Conservation (phyloP, 1,284 basidiomycete genomes). For the Malassezia sp. region DNA sequence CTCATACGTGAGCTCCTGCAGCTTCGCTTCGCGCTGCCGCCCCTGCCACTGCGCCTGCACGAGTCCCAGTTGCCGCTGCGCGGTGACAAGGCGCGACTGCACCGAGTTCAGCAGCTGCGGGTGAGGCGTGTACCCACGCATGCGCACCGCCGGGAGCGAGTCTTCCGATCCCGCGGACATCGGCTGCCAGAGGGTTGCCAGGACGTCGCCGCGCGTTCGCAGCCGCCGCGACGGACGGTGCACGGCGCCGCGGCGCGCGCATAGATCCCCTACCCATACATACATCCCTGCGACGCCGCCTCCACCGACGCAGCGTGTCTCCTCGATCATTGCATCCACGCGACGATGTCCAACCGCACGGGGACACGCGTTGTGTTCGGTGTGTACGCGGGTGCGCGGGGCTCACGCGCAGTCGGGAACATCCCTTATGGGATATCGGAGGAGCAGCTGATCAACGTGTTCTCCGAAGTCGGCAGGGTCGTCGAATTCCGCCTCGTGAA, state of each 20-base stretch:
- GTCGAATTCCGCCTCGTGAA: conserved; percentile 56
- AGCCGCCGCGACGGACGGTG: background rate
- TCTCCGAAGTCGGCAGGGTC: conserved; percentile 41
- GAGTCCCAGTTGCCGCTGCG: conserved; percentile 14
- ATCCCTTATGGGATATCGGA: conserved; percentile 46
- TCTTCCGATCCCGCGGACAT: conserved; percentile 5
- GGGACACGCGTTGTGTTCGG: conserved; percentile 19
- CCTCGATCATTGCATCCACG: background rate
- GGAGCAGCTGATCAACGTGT: conserved; percentile 43
- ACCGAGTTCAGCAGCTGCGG: conserved; percentile 15
- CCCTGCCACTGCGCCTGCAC: conserved; percentile 14
- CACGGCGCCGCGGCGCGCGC: background rate
- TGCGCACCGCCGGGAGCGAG: conserved; percentile 8
- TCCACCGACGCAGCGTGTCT: no score
- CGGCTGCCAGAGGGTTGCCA: background rate
- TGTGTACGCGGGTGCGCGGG: conserved; percentile 7
- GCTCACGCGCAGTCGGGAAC: conserved; percentile 33
- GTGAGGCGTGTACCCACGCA: background rate
- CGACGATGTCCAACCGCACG: conserved; percentile 10
- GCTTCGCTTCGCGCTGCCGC: conserved; percentile 10
- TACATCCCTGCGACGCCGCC: no score
- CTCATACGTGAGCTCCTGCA: conserved; percentile 12
- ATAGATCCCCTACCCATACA: background rate
- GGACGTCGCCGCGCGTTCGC: background rate
- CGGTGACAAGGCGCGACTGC: conserved; percentile 7